These are phyloP conservation scores for Botrytis byssoidea DNA, from an alignment of 2,329 filamentous ascomycete genomes.

Conservation along the genomic window DNA sequence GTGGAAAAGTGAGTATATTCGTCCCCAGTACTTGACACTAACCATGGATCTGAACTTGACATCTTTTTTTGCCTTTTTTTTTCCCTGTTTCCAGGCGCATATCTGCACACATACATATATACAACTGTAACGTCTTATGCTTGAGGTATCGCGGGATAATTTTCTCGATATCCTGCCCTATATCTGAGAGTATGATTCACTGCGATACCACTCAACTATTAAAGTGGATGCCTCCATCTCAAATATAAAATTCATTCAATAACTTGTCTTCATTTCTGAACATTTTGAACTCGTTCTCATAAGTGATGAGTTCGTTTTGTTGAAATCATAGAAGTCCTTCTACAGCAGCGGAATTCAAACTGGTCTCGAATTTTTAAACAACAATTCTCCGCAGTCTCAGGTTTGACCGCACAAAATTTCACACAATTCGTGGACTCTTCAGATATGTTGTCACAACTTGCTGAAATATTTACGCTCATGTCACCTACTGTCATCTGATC, in stretches of 20 bases:
- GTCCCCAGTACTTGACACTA: neutral
- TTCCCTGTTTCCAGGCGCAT: neutral
- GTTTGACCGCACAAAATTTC: neutral
- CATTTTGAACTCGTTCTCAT: neutral
- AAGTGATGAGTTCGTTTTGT: neutral
- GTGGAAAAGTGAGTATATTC: conserved; percentile 10
- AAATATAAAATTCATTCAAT: neutral
- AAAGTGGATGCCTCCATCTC: neutral
- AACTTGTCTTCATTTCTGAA: neutral
- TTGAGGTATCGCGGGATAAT: neutral
- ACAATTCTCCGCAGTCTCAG: neutral
- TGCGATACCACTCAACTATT: too few relatives aligned
- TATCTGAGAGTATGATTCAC: too few relatives aligned
- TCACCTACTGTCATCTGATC: neutral
- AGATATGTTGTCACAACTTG: neutral
- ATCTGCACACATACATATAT: neutral
- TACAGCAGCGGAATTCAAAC: neutral
- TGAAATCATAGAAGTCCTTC: neutral
- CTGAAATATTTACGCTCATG: neutral
- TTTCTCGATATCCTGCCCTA: neutral
- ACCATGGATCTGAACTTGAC: conserved; percentile 10
- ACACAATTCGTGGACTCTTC: too few relatives aligned
- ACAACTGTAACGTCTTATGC: neutral
- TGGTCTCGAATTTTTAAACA: neutral
- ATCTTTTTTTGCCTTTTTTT: neutral